Evolutionary conservation across 495 filamentous ascomycete genomes (phyloP), one percentile per base, ranked within the genome.

Genomic region (Penicillium roqueforti): DNA sequence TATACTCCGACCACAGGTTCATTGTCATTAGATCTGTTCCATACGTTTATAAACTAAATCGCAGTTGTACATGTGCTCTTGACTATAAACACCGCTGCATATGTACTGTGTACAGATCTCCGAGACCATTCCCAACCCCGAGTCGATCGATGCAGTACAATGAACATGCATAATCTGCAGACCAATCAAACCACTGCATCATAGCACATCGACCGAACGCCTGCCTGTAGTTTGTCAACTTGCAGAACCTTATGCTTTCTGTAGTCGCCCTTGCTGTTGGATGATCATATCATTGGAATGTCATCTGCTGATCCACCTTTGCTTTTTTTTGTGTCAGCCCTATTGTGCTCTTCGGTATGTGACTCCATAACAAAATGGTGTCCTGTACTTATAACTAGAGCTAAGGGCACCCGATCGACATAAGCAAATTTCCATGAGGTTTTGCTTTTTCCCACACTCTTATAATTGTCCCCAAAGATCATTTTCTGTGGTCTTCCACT

Each of bases 101-200:
- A n/a, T n/a, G n/a, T n/a, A n/a, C n/a, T n/a, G n/a, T n/a, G n/a
- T 29, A 20, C 38, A 43, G 23, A 26, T 43, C 22, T 43, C 19
- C 16, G 14, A 47, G 6, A 23, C 23, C 25, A n/a, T 28, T 6
- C 26, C 19, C 14, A 3, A 34, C 16, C 20, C 16, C 19, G 20
- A 52, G 38, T 7, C 3, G 49, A 52, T 52, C 50, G 28, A 16
- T 36, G 11, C 19, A 32, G 39, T 37, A n/a, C 22, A 42, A 25
- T 28, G 42, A 42, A 39, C 20, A 52, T 47, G 42, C 32, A 53
- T 23, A 18, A 26, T 10, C 16, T 8, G 8, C 6, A 28, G 6
- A 40, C 29, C 59, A 61, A 61, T 61, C 51, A 59, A 47, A 40
- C 1, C 4, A 22, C 32, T 25, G 6, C 19, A 9, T 18, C 7